Evolutionary conservation across 2,329 filamentous ascomycete genomes (phyloP), one percentile per base, ranked within the genome.

Genomic region (Lasiodiplodia hormozganensis): DNA sequence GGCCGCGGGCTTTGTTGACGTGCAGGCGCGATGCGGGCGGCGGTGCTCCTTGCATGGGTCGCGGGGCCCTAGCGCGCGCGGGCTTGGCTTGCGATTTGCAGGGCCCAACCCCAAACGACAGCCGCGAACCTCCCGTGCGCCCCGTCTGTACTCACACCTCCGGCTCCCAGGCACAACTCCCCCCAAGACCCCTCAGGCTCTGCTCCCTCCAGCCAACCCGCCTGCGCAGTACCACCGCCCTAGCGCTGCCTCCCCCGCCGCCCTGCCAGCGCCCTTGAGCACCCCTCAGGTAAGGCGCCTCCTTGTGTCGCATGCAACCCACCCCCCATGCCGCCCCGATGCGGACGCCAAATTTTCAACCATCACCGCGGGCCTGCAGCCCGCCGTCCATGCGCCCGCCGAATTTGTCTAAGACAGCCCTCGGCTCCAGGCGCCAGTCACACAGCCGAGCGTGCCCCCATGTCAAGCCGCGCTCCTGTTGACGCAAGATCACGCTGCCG

Each of bases 401-500:
- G 56, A 54, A 69, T 64, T 60, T 49, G 65, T 71, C 71, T 72
- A 76, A 76, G 74, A 72, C 73, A 75, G 71, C 72, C 70, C 62
- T 56, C 73, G 69, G 77, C 78, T 72, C 73, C 71, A 74, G 74
- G 58, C 67, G 71, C 70, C 70, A 74, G 78, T 79, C 70, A 73
- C 75, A 79, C 78, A 69, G 71, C 77, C 77, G 56, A 47, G 40
- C 40, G 3, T 28, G 40, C 53, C 54, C 65, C 65, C 65, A 60
- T 60, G 65, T 68, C 65, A 54, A 54, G 28, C 53, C 16, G 53
- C 43, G 31, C 65, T 68, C 56, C 65, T 56, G 47, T 43, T 40
- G 65, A 62, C 56, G 56, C 65, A 68, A 68, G 34, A 62, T 68
- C 65, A 54, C 49, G 56, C 65, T 64, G 67, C 70, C 72, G 72